Evolutionary conservation across 2,329 filamentous ascomycete genomes (phyloP).

Genomic region (Aspergillus proliferans): DNA sequence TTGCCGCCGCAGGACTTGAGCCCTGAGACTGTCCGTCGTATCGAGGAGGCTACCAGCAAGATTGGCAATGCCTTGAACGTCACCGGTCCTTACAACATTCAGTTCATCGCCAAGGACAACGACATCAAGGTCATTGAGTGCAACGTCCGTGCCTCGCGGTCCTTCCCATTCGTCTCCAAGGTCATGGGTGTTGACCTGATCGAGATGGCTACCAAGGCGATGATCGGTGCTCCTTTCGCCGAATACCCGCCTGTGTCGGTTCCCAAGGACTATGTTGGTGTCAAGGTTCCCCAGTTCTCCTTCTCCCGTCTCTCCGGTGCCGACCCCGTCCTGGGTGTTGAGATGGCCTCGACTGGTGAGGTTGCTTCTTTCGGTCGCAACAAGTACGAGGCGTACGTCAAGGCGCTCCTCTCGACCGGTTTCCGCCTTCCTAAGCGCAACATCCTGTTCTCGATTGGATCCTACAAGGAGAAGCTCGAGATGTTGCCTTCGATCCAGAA

Average conservation of each 20-base stretch:
- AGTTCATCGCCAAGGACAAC: slow-evolving; percentile 99
- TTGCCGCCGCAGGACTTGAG: slow-evolving; percentile 90
- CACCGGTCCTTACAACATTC: slow-evolving; percentile 96
- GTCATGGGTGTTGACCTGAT: slow-evolving; percentile 97
- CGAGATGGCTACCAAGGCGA: slow-evolving; percentile 97
- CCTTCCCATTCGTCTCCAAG: slow-evolving; percentile 97
- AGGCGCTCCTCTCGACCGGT: slow-evolving; percentile 89
- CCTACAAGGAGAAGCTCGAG: slow-evolving; percentile 96
- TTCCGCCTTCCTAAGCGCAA: slow-evolving; percentile 96
- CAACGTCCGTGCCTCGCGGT: slow-evolving; percentile 92
- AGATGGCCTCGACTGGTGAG: slow-evolving; percentile 98
- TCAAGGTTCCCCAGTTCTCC: slow-evolving; percentile 98
- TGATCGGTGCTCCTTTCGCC: slow-evolving; percentile 74
- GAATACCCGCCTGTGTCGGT: slow-evolving; percentile 76
- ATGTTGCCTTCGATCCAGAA: slow-evolving; percentile 90
- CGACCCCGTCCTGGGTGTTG: slow-evolving; percentile 91
- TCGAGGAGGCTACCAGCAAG: slow-evolving; percentile 91
- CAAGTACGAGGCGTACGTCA: slow-evolving; percentile 97
- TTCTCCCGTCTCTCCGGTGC: slow-evolving; percentile 96
- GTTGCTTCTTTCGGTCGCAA: slow-evolving; percentile 93
- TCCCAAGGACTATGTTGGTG: slow-evolving; percentile 76
- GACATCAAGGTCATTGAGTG: slow-evolving; percentile 99
- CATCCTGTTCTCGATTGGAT: slow-evolving; percentile 88
- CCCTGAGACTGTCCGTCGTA: slow-evolving; percentile 77
- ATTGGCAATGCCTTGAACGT: slow-evolving; percentile 92